Conservation (phyloP, 108 stramenopile species). For the Fragilariopsis cylindrus region DNA sequence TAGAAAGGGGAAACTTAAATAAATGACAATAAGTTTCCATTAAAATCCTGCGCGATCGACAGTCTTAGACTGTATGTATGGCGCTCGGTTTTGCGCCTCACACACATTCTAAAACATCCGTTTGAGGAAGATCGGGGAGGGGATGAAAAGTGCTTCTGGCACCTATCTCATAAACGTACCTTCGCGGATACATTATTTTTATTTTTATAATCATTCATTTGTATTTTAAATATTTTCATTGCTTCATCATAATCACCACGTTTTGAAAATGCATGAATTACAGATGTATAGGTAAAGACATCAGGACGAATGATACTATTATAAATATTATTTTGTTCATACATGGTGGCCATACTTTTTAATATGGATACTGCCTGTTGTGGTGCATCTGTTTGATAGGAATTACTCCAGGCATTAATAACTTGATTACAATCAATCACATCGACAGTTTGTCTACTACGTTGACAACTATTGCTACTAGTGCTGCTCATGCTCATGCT, state of each 20-base stretch:
- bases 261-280: constrained; percentile 70
- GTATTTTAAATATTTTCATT: neutral
- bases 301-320: constrained; percentile 34
- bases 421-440: neutral
- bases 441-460: neutral
- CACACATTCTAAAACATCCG: too few relatives aligned
- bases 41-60: too few relatives aligned
- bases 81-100: too few relatives aligned
- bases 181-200: neutral
- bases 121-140: too few relatives aligned
- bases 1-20: too few relatives aligned
- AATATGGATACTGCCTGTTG: constrained; percentile 56
- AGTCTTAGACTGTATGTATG: too few relatives aligned
- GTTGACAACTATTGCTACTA: too few relatives aligned
- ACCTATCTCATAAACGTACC: too few relatives aligned
- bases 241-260: constrained; percentile 14
- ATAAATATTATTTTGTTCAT: too few relatives aligned
- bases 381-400: constrained; percentile 50
- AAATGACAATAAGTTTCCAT: too few relatives aligned
- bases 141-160: too few relatives aligned
- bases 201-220: neutral
- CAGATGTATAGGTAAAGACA: constrained; percentile 63
- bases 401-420: constrained; percentile 70
- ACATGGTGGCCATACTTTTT: constrained; percentile 34
- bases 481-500: too few relatives aligned